Evolutionary conservation across 2,329 filamentous ascomycete species (phyloP), one percentile per base, ranked within the genome.

Genomic region (Metarhizium robertsii): DNA sequence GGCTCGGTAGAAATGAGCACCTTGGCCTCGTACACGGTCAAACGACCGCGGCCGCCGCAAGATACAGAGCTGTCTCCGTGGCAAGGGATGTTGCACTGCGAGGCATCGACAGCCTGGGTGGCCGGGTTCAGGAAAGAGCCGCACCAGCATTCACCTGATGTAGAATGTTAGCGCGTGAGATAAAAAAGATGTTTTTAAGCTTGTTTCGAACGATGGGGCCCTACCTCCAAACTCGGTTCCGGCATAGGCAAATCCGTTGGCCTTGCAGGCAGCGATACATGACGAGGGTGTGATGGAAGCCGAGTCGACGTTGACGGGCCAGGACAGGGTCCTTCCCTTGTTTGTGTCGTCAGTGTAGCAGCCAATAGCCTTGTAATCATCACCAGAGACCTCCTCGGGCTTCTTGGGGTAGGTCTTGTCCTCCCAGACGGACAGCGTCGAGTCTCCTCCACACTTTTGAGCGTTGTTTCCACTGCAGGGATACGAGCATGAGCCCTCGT

Each of bases 361-460:
- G 55, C 85, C 85, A n/a, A 79, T 65, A 59, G 82, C 77, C 46
- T 73, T 71, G 74, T 84, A 88, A 48, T 76, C 73, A 53, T 73
- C 71, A 48, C 77, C 71, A 30, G 74, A 76, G 25, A 77, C 66
- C 52, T 78, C 69, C 18, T 68, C 70, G 59, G 72, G 75, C 58
- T 69, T 67, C 29, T 71, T 68, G 49, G 71, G 64, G 60, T 77
- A 79, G 34, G 75, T 79, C 3, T 75, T 71, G 51, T 80, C 77
- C 61, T 75, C 68, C 63, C 71, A 79, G 61, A 78, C 57, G 2
- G 77, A 78, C 57, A 82, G 74, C 34, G 67, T 62, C 10, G 71
- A 68, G 55, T 74, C 69, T 20, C 77, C 75, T 54, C 79, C 79
- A 58, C 79, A 81, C 29, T 58, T 69, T 64, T 77, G 55, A n/a